Evolutionary conservation across 176 grass and related monocot genomes (phyloP).

Genomic region (Carex pumila): DNA sequence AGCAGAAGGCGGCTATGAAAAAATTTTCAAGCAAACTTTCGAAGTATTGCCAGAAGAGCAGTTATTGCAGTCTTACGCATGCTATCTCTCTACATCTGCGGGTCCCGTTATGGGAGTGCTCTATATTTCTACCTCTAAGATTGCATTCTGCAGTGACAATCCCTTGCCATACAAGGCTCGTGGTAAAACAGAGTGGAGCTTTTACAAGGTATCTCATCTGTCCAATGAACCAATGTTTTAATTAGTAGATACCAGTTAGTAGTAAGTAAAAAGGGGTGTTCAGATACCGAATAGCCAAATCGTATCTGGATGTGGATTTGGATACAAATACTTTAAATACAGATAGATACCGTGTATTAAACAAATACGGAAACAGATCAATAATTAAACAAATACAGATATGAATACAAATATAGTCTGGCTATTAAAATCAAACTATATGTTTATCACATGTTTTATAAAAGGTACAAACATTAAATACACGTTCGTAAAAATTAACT

Average conservation of each 20-base stretch:
- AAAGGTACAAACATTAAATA: too few relatives aligned
- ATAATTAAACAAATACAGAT: too few relatives aligned
- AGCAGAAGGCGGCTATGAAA: constrained; percentile 92
- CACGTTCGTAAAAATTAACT: too few relatives aligned
- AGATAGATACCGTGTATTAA: too few relatives aligned
- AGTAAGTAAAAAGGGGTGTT: not conserved
- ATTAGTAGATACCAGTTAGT: not conserved
- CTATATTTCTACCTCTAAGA: constrained; percentile 85
- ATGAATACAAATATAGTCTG: too few relatives aligned
- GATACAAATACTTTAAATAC: too few relatives aligned
- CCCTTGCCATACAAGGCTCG: constrained; percentile 83
- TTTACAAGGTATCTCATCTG: constrained; percentile 56
- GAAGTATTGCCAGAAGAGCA: constrained; percentile 65
- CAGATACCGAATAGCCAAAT: too few relatives aligned
- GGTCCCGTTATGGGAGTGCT: constrained; percentile 90
- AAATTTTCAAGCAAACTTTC: constrained; percentile 82
- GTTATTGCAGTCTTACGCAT: constrained; percentile 65
- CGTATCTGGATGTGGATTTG: too few relatives aligned
- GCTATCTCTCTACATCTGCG: constrained; percentile 87
- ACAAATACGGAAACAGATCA: too few relatives aligned
- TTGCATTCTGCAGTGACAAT: constrained; percentile 89
- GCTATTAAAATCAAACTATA: too few relatives aligned
- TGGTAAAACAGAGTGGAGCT: constrained; percentile 86
- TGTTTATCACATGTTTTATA: too few relatives aligned
- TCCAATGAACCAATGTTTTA: not conserved